These are phyloP conservation scores for Mallotus repandus DNA, from an alignment of 441 rosid species.

Conservation along the genomic window DNA sequence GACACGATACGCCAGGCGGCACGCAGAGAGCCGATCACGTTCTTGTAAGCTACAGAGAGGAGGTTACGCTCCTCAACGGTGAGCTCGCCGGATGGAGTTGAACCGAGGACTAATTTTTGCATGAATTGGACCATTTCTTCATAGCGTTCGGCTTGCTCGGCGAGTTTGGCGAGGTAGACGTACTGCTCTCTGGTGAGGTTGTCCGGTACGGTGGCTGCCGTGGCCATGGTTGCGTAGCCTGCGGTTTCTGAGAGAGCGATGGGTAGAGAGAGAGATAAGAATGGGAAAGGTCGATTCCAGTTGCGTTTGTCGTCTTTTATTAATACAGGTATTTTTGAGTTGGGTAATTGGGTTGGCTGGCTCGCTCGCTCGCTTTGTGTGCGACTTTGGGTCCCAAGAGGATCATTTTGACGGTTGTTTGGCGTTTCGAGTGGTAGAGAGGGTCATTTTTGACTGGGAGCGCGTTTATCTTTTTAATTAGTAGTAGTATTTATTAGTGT, in stretches of 20 bases:
- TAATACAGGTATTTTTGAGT: too few relatives aligned
- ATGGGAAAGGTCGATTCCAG: not conserved
- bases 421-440: not conserved
- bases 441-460: not conserved
- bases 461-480: not conserved
- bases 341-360: too few relatives aligned
- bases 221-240: slow-evolving; percentile 29
- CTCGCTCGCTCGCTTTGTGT: not conserved
- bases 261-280: not conserved
- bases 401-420: not conserved
- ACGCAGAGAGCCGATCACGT: slow-evolving; percentile 92
- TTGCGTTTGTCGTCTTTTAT: too few relatives aligned
- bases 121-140: slow-evolving; percentile 93
- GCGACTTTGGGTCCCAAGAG: not conserved
- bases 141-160: slow-evolving; percentile 85
- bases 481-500: too few relatives aligned
- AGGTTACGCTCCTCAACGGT: slow-evolving; percentile 91
- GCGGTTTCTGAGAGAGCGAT: too few relatives aligned
- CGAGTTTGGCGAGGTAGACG: slow-evolving; percentile 78
- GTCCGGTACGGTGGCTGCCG: slow-evolving; percentile 35
- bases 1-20: slow-evolving; percentile 92
- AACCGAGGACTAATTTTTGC: slow-evolving; percentile 64
- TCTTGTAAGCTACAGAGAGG: slow-evolving; percentile 82
- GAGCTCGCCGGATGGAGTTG: slow-evolving; percentile 78
- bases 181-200: slow-evolving; percentile 72